Evolutionary conservation across 768 basidiomycete genomes (phyloP).

Genomic region (Russula brevipes): DNA sequence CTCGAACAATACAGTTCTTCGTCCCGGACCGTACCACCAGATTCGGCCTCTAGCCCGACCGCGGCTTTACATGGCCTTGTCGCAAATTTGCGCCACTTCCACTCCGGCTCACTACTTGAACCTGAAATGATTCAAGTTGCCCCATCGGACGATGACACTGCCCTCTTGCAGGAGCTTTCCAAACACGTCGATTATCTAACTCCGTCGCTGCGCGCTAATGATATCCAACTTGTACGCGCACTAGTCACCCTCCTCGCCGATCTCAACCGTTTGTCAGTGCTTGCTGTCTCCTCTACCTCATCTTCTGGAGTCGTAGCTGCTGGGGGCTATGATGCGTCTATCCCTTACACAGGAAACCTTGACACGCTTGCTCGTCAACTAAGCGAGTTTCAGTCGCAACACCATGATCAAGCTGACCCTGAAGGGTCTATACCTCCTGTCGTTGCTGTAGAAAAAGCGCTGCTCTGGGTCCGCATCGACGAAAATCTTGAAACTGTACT

Average conservation of each 20-base stretch:
- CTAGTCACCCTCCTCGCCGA: constrained; percentile 66
- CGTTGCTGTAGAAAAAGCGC: constrained; percentile 23
- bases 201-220: constrained; percentile 40
- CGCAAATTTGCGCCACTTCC: constrained; percentile 52
- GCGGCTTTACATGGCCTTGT: constrained; percentile 60
- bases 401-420: constrained; percentile 15
- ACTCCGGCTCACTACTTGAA: constrained; percentile 26
- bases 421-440: constrained; percentile 19
- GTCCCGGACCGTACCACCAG: constrained; percentile 28
- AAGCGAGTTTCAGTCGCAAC: constrained; percentile 21
- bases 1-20: constrained; percentile 33
- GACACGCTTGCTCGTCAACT: constrained; percentile 22
- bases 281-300: constrained; percentile 24
- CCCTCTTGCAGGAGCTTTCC: constrained; percentile 56
- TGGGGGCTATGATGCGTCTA: constrained; percentile 12
- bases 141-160: constrained; percentile 40
- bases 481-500: constrained; percentile 23
- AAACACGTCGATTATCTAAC: constrained; percentile 48
- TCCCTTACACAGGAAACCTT: constrained; percentile 30
- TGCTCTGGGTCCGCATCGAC: constrained; percentile 24
- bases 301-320: constrained; percentile 26
- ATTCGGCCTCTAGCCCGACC: constrained; percentile 28
- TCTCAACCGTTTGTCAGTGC: constrained; percentile 54
- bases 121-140: constrained; percentile 46
- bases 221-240: constrained; percentile 59